A percentile compares a stretch with the other conserved stretches of the same genome.
These are phyloP conservation scores for Fusarium zealandicum DNA, from an alignment of 2,329 filamentous ascomycete genomes.

Conservation along the genomic window DNA sequence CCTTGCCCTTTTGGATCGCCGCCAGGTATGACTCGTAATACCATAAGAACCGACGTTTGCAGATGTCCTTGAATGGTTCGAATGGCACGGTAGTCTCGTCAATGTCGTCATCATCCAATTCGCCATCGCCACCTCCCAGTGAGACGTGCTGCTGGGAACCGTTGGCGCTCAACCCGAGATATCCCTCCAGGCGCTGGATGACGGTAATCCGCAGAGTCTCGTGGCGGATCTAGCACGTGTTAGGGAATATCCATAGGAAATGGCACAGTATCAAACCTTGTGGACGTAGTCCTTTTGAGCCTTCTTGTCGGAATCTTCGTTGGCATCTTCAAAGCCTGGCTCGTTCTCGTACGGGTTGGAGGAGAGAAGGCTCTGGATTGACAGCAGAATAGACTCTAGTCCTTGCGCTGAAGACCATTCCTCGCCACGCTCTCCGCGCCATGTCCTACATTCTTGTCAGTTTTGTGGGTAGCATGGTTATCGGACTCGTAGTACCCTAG, in stretches of 20 bases:
- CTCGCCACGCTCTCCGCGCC: slow-evolving; percentile 88
- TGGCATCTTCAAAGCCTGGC: slow-evolving; percentile 85
- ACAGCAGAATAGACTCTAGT: slow-evolving; percentile 90
- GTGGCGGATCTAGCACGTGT: slow-evolving; percentile 75
- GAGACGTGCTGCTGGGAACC: slow-evolving; percentile 48
- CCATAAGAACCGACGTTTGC: slow-evolving; percentile 93
- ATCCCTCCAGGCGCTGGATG: slow-evolving; percentile 82
- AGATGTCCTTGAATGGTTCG: slow-evolving; percentile 88
- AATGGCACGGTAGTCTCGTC: slow-evolving; percentile 67
- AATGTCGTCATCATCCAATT: slow-evolving; percentile 57
- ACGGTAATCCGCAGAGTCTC: slow-evolving; percentile 88
- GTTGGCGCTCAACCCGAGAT: slow-evolving; percentile 69
- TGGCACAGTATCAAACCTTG: slow-evolving; percentile 63
- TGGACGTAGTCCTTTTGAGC: slow-evolving; percentile 77
- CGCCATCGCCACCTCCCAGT: slow-evolving; percentile 45
- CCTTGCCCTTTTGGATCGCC: slow-evolving; percentile 70
- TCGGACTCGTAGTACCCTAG: slow-evolving; percentile 68
- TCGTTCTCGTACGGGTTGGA: slow-evolving; percentile 95
- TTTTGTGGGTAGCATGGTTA: not conserved
- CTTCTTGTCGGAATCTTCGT: slow-evolving; percentile 72
- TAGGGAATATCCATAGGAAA: slow-evolving; percentile 7
- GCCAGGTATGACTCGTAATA: slow-evolving; percentile 89
- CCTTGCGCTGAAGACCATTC: slow-evolving; percentile 98
- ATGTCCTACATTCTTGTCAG: slow-evolving; percentile 71
- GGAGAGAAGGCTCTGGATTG: slow-evolving; percentile 96